Evolutionary conservation across 495 filamentous ascomycete species (phyloP).

Genomic region (Penicillium subrubescens): DNA sequence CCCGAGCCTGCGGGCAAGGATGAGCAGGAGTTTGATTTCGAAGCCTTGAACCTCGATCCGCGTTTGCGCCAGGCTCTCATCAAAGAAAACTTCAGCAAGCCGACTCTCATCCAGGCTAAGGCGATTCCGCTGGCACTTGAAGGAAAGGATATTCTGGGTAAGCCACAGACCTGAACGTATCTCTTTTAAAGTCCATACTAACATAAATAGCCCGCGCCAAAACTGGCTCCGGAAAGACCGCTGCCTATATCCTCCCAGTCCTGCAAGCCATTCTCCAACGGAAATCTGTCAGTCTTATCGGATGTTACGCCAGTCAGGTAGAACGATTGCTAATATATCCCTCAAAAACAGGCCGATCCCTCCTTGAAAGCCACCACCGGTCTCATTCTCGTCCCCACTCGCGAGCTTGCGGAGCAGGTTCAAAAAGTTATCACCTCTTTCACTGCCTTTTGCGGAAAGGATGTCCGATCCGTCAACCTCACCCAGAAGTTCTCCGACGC

Average conservation of each 20-base stretch:
- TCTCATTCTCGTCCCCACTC: conserved; percentile 89
- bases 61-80: conserved; percentile 84
- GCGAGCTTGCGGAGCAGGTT: conserved; percentile 91
- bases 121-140: conserved; percentile 89
- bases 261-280: conserved; percentile 76
- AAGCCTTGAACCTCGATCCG: conserved; percentile 71
- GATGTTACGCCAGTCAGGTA: neutral
- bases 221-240: conserved; percentile 94
- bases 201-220: conserved; percentile 69
- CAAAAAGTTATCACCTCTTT: conserved; percentile 71
- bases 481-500: conserved; percentile 85
- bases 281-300: conserved; percentile 59
- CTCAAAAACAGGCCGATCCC: conserved; percentile 32
- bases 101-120: conserved; percentile 82
- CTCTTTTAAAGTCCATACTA: conserved; percentile 17
- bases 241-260: conserved; percentile 93
- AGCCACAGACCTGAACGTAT: neutral
- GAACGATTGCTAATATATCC: neutral
- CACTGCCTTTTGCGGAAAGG: conserved; percentile 79
- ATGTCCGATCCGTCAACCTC: conserved; percentile 78
- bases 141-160: conserved; percentile 85
- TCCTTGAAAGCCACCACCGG: conserved; percentile 57
- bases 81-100: conserved; percentile 78
- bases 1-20: conserved; percentile 30
- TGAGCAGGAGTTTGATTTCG: conserved; percentile 40